Conservation (phyloP, 345 rosid species). For the Eutrema heterophyllum region DNA sequence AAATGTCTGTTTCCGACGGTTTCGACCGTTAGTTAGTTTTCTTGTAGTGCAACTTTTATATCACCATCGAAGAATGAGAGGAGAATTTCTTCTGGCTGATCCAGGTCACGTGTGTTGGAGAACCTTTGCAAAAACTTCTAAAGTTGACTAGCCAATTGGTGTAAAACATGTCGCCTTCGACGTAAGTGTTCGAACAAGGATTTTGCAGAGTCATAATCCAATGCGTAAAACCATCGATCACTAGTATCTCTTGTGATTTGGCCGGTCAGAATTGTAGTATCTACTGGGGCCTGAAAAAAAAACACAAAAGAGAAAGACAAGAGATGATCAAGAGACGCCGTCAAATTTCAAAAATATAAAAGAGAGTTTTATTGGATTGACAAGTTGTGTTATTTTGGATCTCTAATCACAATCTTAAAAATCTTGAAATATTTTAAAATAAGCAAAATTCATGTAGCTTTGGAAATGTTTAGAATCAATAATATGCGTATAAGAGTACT, state of each 20-base stretch:
- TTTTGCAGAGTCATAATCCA: neutral
- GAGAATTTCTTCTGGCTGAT: neutral
- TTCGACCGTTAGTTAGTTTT: too few relatives aligned
- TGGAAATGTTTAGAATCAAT: neutral
- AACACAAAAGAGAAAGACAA: neutral
- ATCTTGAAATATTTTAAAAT: too few relatives aligned
- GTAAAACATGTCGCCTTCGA: neutral
- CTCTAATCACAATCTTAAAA: too few relatives aligned
- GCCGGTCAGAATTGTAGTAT: neutral
- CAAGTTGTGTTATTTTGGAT: neutral
- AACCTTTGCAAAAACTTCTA: slow-evolving; percentile 9
- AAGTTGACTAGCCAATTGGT: neutral
- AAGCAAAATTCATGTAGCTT: neutral
- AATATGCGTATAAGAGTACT: neutral
- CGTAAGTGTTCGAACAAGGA: neutral
- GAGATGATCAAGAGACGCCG: neutral
- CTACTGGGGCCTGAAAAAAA: neutral
- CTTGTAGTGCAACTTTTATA: too few relatives aligned
- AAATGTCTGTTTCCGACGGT: too few relatives aligned
- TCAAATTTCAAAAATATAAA: neutral
- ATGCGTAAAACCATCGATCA: neutral
- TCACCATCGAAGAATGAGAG: too few relatives aligned
- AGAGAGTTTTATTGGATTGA: neutral
- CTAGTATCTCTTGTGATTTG: too few relatives aligned
- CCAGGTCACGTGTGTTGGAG: neutral